These are phyloP conservation scores for Termitomyces sp. DNA, from an alignment of 1,284 basidiomycete genomes.

Conservation along the genomic window DNA sequence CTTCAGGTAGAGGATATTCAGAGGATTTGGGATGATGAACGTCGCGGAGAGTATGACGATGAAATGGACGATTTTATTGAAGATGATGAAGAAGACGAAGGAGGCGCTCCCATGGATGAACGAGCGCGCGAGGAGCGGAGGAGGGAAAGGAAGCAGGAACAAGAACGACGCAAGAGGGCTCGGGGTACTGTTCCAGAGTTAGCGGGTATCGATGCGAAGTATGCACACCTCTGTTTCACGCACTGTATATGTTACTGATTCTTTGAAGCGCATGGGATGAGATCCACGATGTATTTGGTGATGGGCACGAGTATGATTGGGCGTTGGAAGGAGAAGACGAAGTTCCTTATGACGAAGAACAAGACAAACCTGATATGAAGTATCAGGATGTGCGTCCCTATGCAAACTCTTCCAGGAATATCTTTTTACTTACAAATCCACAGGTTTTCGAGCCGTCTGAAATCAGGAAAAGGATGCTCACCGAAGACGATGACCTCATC, in stretches of 20 bases:
- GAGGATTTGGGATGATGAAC: slow-evolving; percentile 83
- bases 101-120: slow-evolving; percentile 62
- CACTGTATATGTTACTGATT: slow-evolving; percentile 17
- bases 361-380: slow-evolving; percentile 69
- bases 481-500: slow-evolving; percentile 93
- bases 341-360: slow-evolving; percentile 54
- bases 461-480: slow-evolving; percentile 87
- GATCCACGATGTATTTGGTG: slow-evolving; percentile 95
- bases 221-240: slow-evolving; percentile 29
- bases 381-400: slow-evolving; percentile 77
- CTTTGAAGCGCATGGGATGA: slow-evolving; percentile 86
- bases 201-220: slow-evolving; percentile 85
- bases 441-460: slow-evolving; percentile 98
- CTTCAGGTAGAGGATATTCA: slow-evolving; percentile 66
- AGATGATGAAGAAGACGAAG: slow-evolving; percentile 84
- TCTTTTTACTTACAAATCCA: slow-evolving; percentile 8
- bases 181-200: slow-evolving; percentile 69
- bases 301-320: slow-evolving; percentile 96
- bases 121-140: slow-evolving; percentile 70
- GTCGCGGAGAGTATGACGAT: slow-evolving; percentile 59
- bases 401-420: slow-evolving; percentile 3
- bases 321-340: slow-evolving; percentile 81
- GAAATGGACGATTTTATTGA: slow-evolving; percentile 89
- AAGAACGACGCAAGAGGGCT: slow-evolving; percentile 54
- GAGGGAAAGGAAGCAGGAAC: slow-evolving; percentile 64